Percentiles rank a stretch among this genome's conserved stretches.
phyloP scores from a whole-genome alignment of 2,329 filamentous ascomycete species.

The Fusarium camptoceras region DNA sequence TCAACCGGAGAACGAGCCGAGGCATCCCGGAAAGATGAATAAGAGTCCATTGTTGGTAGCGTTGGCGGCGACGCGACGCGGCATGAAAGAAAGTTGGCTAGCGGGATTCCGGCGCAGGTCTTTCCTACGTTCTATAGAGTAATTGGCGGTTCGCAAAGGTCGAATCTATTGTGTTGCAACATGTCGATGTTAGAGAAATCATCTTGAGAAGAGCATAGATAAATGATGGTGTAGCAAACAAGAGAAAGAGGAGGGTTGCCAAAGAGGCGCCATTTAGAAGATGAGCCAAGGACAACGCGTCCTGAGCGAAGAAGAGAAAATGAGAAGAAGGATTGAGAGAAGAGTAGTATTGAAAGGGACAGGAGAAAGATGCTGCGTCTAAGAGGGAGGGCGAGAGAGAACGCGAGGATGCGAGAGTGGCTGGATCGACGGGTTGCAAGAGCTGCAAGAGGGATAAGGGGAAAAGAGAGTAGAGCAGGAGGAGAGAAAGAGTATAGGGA shows the following conservation, averaged over 20 bases:
- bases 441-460: conserved; percentile 34
- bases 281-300: conserved; percentile 19
- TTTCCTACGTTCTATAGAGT: conserved; percentile 21
- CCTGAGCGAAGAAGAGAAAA: conserved; percentile 27
- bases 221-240: conserved; percentile 42
- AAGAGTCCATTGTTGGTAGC: conserved; percentile 63
- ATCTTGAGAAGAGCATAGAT: conserved; percentile 53
- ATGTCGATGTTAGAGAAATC: conserved; percentile 68
- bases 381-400: conserved; percentile 38
- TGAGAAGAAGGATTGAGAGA: conserved; percentile 22
- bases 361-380: conserved; percentile 27
- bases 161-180: conserved; percentile 62
- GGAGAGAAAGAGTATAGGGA: conserved; percentile 41
- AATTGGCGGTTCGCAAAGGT: conserved; percentile 45
- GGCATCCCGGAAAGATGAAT: conserved; percentile 64
- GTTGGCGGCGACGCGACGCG: conserved; percentile 29
- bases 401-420: conserved; percentile 45
- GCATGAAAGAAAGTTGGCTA: conserved; percentile 26
- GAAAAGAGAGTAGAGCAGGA: conserved; percentile 39
- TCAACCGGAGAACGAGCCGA: conserved; percentile 65
- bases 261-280: conserved; percentile 47
- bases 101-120: conserved; percentile 15
- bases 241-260: conserved; percentile 43
- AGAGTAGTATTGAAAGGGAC: conserved; percentile 16
- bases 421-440: conserved; percentile 38